Evolutionary conservation across 441 rosid genomes (phyloP), one percentile per base, ranked within the genome.

Genomic region (Melastoma candidum): DNA sequence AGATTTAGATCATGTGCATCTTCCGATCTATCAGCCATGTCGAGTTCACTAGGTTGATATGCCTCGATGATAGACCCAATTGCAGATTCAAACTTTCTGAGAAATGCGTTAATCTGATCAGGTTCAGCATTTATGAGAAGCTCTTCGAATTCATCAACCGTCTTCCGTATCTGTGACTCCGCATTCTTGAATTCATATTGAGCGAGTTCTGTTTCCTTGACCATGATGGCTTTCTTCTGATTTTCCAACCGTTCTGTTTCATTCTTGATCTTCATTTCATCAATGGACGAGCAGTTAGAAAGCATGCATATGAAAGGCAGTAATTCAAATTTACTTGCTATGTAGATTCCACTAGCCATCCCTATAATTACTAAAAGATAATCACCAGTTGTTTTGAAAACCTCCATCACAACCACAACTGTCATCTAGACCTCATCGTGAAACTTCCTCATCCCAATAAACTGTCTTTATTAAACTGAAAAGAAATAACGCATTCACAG

Each of bases 201-300:
- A 39, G 78, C 71, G 61, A 51, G 75, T 47, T 66, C 82, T 48
- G 73, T 73, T 75, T 82, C 94, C 73, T 74, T 82, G 57, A 56
- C 79, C 74, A 60, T 64, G 61, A 87, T 83, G 65, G 71, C 79
- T 61, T 41, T 67, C 75, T 64, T 79, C 4, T 77, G 89, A 58
- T 59, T 65, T 52, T 76, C 87, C 29, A 92, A 82, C 72, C 83
- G 90, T 61, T 73, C 65, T 25, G 92, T 81, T 74, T 82, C 97
- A 50, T 61, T 59, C 48, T 71, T 72, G 73, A 92, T 77, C 98
- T 92, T 69, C 71, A 75, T 47, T 27, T 60, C 36, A 29, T 24
- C 53, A 44, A 63, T 41, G 7, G 7, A 29, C 36, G 7, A 29
- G 7, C 36, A 29, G 7, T 29, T 29, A 29, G 36, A 29, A 6